These are phyloP conservation scores for Zalaria obscura DNA, from an alignment of 2,329 filamentous ascomycete genomes.

Conservation along the genomic window DNA sequence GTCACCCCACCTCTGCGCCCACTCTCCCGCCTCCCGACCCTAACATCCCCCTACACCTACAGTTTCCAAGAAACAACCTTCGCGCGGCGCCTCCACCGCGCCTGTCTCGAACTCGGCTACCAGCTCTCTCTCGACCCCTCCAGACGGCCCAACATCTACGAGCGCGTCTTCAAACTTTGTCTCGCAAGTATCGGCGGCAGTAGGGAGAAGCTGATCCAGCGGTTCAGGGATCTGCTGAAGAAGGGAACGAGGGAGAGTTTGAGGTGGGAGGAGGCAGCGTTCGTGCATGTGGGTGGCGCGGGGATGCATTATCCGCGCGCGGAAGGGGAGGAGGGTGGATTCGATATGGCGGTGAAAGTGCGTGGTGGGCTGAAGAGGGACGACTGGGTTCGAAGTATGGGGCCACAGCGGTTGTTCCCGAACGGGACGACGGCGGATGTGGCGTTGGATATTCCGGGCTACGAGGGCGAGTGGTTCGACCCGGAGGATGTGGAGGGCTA, in stretches of 20 bases:
- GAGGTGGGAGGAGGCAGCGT: constrained; percentile 36
- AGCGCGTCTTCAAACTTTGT: constrained; percentile 56
- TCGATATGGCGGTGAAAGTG: too few species aligned
- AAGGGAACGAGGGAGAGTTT: constrained; percentile 31
- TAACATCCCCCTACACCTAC: constrained; percentile 37
- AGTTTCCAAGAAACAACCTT: constrained; percentile 53
- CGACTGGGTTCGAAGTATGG: constrained; percentile 12
- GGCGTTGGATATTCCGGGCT: constrained; percentile 36
- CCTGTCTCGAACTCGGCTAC: constrained; percentile 48
- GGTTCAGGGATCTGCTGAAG: constrained; percentile 22
- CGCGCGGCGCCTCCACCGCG: constrained; percentile 54
- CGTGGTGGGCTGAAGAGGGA: too few species aligned
- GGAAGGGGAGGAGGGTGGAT: not conserved
- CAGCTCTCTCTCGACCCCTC: constrained; percentile 25
- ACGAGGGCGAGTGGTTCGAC: constrained; percentile 65
- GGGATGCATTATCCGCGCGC: constrained; percentile 45
- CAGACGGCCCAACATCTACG: constrained; percentile 13
- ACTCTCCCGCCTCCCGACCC: not conserved
- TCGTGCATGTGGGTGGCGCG: constrained; percentile 51
- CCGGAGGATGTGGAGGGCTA: constrained; percentile 64
- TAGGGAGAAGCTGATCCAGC: constrained; percentile 22
- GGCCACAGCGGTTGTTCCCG: constrained; percentile 14
- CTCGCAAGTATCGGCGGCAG: constrained; percentile 36
- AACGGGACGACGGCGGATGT: constrained; percentile 12
- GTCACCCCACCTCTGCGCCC: not conserved